A percentile compares a stretch with the other conserved stretches of the same genome.
Evolutionary conservation across 2,329 filamentous ascomycete genomes (phyloP).

Genomic region (Alternaria alternata): DNA sequence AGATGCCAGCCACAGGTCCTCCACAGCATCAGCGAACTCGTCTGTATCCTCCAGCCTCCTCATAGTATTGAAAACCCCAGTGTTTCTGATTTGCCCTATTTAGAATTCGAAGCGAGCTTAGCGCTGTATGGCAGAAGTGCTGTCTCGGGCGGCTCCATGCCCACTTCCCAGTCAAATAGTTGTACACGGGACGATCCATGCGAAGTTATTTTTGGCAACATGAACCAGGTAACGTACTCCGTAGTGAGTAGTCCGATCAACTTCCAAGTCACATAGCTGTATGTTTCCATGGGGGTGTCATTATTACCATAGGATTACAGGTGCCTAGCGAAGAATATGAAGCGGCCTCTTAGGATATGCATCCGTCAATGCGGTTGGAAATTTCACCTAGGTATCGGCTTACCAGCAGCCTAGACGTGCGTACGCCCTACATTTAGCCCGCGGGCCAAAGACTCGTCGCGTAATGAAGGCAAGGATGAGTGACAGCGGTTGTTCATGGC

Average conservation of each 20-base stretch:
- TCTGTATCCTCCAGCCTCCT: too few species aligned
- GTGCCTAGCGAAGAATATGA: neutral
- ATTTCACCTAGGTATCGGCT: neutral
- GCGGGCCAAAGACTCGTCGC: neutral
- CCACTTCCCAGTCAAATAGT: neutral
- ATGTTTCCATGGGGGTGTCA: neutral
- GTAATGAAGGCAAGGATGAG: neutral
- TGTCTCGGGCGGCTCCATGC: neutral
- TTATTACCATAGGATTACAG: neutral
- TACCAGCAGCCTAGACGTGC: neutral
- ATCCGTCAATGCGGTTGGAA: neutral
- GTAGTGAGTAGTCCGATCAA: neutral
- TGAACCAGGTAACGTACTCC: neutral
- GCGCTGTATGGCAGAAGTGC: neutral
- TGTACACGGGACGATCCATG: neutral
- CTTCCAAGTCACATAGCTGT: neutral
- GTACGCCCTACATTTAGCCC: neutral
- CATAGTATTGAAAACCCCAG: too few species aligned
- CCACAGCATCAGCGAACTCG: too few species aligned
- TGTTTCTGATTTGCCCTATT: neutral
- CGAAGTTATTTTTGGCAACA: neutral
- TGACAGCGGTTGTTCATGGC: neutral
- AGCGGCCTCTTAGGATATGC: neutral
- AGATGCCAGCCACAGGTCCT: too few species aligned
- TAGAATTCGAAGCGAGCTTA: neutral